Conservation (phyloP, 1,284 basidiomycete species). For the Leccinum ambiguum region DNA sequence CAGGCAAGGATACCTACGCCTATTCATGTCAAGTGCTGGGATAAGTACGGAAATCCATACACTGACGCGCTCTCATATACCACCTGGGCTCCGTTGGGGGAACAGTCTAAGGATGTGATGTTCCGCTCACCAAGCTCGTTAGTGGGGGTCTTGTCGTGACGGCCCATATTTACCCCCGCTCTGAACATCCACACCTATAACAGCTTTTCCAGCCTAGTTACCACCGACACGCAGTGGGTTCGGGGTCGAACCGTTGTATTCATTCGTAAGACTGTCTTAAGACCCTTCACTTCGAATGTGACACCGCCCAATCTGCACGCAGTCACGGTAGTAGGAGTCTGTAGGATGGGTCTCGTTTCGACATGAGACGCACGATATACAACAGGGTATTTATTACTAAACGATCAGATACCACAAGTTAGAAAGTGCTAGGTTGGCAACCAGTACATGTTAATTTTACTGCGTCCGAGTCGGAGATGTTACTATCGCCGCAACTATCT, state of each 20-base stretch:
- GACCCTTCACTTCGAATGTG: constrained; percentile 14
- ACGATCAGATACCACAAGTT: constrained; percentile 11
- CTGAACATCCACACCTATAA: constrained; percentile 14
- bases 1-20: constrained; percentile 11
- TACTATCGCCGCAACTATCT: neutral
- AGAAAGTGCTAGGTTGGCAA: neutral
- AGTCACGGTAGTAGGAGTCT: constrained; percentile 52
- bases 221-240: neutral
- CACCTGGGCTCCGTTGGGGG: constrained; percentile 36
- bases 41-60: constrained; percentile 58
- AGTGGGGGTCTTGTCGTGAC: constrained; percentile 25
- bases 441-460: neutral
- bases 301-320: constrained; percentile 46
- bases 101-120: constrained; percentile 29
- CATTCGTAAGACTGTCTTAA: constrained; percentile 8
- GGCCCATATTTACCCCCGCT: constrained; percentile 13
- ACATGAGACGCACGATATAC: constrained; percentile 6
- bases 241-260: constrained; percentile 18
- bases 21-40: constrained; percentile 75
- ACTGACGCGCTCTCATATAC: constrained; percentile 57
- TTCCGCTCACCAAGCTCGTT: constrained; percentile 25
- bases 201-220: constrained; percentile 21
- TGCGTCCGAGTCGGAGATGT: neutral
- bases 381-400: neutral
- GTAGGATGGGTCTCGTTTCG: constrained; percentile 60